Evolutionary conservation across 2,329 filamentous ascomycete species (phyloP), one percentile per base, ranked within the genome.

Genomic region (Byssoonygena ceratinophila): DNA sequence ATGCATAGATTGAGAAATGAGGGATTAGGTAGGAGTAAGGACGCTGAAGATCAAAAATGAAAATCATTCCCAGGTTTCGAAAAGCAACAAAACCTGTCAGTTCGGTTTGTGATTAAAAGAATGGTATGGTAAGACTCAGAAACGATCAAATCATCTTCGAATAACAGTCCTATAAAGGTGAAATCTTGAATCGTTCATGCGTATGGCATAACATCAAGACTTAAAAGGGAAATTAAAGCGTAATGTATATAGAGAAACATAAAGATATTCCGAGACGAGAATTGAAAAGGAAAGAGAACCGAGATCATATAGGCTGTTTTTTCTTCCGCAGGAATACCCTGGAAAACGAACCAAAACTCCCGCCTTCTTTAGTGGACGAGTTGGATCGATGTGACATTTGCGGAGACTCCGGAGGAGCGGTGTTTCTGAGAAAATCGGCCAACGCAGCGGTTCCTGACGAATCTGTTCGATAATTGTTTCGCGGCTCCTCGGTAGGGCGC

Each of bases 381-480:
- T 34, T 23, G 20, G 53, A 23, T n/a, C 52, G 39, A 6, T 57
- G 58, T 18, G 47, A 54, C 1, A 49, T 32, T 31, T 62, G 56
- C 14, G 62, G 63, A 12, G 75, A 73, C 1, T 11, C 31, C 1
- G 83, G 81, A 2, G 85, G 84, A 31, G 76, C 82, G 12, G 83
- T 85, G 60, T 81, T 80, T 50, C 77, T 79, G 29, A 92, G 69
- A 64, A 91, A 91, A 48, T 81, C 80, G 0, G 86, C 85, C 41
- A 91, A 68, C 47, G 88, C 85, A 16, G 78, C 76, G 1, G 83
- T 88, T 23, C 70, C 69, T 16, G 66, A 47, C 4, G 32, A 34
- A 16, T 36, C 40, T 5, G 53, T 27, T 16, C 39, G 34, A 31
- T 44, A 48, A 14, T 46, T 31, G 16, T 40, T 40, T 18, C 46